Conservation (phyloP, 805 yeast species). For the Monosporozyma siamensis region DNA sequence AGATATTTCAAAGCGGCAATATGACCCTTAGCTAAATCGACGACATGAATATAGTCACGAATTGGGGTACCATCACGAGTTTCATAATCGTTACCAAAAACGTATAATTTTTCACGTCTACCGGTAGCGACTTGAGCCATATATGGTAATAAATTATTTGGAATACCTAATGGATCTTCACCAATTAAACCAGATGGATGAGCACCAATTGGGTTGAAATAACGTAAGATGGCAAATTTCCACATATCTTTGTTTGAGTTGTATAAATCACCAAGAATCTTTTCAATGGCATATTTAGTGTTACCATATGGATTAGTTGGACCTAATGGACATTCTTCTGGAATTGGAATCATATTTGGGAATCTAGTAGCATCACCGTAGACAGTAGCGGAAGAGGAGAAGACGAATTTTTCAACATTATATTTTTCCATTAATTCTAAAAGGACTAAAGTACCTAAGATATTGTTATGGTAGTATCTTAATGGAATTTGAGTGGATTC, state of each 20-base stretch:
- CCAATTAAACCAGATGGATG: conserved; percentile 76
- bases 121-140: conserved; percentile 74
- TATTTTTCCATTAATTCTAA: conserved; percentile 42
- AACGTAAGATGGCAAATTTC: conserved; percentile 57
- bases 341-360: conserved; percentile 65
- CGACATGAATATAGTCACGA: conserved; percentile 73
- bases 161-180: conserved; percentile 71
- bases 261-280: conserved; percentile 46
- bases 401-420: conserved; percentile 48
- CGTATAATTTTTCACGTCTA: conserved; percentile 52
- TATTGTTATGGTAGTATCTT: conserved; percentile 58
- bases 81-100: conserved; percentile 65
- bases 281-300: conserved; percentile 60
- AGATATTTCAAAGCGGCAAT: conserved; percentile 59
- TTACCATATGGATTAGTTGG: conserved; percentile 74
- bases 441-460: conserved; percentile 52
- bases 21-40: conserved; percentile 72
- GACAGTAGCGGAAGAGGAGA: conserved; percentile 74
- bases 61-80: conserved; percentile 75
- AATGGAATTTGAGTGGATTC: conserved; percentile 64
- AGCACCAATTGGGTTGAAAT: conserved; percentile 81
- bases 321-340: conserved; percentile 65
- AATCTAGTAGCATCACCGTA: conserved; percentile 75
- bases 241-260: conserved; percentile 34
- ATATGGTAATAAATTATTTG: conserved; percentile 66